Conservation (phyloP, 1,139 yeast species). For the Eremothecium gossypii region DNA sequence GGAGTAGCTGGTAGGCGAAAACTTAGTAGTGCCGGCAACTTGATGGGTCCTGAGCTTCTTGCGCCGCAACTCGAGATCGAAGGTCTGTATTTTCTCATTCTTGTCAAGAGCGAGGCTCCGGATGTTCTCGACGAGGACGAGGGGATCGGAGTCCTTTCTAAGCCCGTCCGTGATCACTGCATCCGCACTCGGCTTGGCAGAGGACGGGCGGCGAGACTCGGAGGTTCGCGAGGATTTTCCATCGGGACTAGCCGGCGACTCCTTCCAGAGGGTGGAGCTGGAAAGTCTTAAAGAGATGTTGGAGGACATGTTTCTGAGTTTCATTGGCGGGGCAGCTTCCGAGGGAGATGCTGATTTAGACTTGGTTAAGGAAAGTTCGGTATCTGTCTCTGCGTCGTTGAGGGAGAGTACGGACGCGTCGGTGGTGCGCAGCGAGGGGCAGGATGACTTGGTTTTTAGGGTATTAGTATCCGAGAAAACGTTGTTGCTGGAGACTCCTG, state of each 20-base stretch:
- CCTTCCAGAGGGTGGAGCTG: not conserved
- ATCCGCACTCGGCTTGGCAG: not conserved
- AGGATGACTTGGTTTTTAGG: not conserved
- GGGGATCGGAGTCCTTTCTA: not conserved
- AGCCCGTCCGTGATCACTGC: slow-evolving; percentile 1
- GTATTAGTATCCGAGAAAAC: not conserved
- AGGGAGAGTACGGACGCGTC: not conserved
- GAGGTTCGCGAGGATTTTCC: too few species aligned
- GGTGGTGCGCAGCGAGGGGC: not conserved
- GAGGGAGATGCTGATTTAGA: slow-evolving; percentile 1
- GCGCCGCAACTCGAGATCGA: slow-evolving; percentile 24
- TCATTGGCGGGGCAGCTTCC: not conserved
- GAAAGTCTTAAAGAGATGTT: slow-evolving; percentile 1
- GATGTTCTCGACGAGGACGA: slow-evolving; percentile 4
- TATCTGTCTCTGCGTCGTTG: not conserved
- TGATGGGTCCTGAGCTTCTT: slow-evolving; percentile 18
- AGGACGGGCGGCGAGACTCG: too few species aligned
- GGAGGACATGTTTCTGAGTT: slow-evolving; percentile 2
- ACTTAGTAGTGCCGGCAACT: slow-evolving; percentile 13
- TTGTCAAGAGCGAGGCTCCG: slow-evolving; percentile 12
- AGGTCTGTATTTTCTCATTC: slow-evolving; percentile 20
- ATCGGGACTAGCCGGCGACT: too few species aligned
- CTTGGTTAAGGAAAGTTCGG: not conserved
- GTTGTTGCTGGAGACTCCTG: not conserved
- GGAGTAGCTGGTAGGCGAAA: slow-evolving; percentile 34